Base-by-base conservation (phyloP, 176 grass and related monocot species). In the Carex pumila region DNA sequence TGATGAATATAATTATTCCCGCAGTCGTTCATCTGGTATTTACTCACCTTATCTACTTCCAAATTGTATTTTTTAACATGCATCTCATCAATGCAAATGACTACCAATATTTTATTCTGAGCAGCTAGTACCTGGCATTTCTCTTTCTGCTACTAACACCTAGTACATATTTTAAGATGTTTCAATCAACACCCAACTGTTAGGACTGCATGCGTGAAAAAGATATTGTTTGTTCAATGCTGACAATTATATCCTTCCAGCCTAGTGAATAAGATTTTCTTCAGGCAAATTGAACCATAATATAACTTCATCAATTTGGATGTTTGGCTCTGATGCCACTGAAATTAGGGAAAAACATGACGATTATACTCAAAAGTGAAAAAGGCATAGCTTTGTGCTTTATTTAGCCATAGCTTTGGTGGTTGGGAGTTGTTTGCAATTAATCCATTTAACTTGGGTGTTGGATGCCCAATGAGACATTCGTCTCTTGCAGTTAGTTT, bases 1-100 rank as follows among this genome's bases (percentile, higher is more conserved):
- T 73, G 95, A 93, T 71, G 89, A 90, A 87, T 86, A 81, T 86
- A 90, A 91, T 18, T 85, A 86, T 14, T 85, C 74, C 58, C 82
- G 84, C 66, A 37, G 88, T 73, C 88, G 78, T 70, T 84, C 87
- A 88, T 71, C 88, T 5, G 92, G 92, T 98, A 89, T 85, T 43
- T 70, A 34, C 17, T 65, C 78, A 37, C 84, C 17, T n/a, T 29
- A 25, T 80, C 34, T 47, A 73, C 19, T 58, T 63, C 30, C 59
- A 82, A 81, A 64, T 18, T 31, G 22, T 78, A 80, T 57, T 71
- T 71, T 84, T 63, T n/a, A 83, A 78, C n/a, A 63, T 12, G 3
- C 14, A 5, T 77, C 14, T 55, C 6, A 32, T 76, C 47, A 76
- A 31, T 32, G 22, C 49, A 76, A 55, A 55, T 31, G 22, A 76